phyloP scores from a whole-genome alignment of 768 basidiomycete genomes.

The Trametopsis cervina region DNA sequence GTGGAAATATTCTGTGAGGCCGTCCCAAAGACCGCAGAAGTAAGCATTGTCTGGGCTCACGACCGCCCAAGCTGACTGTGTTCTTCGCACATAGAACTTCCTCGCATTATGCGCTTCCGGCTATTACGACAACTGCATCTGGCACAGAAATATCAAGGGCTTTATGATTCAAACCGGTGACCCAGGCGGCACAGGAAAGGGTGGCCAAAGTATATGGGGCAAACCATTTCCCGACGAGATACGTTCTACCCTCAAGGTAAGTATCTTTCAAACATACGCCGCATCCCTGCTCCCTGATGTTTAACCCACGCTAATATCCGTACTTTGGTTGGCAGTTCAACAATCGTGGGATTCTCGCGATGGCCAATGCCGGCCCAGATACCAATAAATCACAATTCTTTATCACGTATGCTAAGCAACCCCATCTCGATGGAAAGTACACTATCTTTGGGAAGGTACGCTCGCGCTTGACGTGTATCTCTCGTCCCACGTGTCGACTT shows the following conservation, averaged over 20 bases:
- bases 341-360: slow-evolving; percentile 87
- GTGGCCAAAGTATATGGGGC: slow-evolving; percentile 96
- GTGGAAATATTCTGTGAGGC: slow-evolving; percentile 97
- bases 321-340: slow-evolving; percentile 66
- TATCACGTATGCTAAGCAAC: slow-evolving; percentile 85
- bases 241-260: slow-evolving; percentile 87
- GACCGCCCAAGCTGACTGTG: not conserved
- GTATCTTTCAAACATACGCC: slow-evolving; percentile 11
- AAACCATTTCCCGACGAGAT: slow-evolving; percentile 89
- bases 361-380: slow-evolving; percentile 96
- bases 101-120: slow-evolving; percentile 88
- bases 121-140: slow-evolving; percentile 78
- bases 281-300: not conserved
- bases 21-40: slow-evolving; percentile 92
- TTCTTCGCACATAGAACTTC: slow-evolving; percentile 71
- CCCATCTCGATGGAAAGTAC: slow-evolving; percentile 91
- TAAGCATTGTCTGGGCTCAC: slow-evolving; percentile 24
- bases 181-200: slow-evolving; percentile 86
- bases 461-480: not conserved
- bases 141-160: slow-evolving; percentile 91
- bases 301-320: not conserved
- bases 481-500: too few species aligned
- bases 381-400: slow-evolving; percentile 92
- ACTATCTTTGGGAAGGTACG: slow-evolving; percentile 80
- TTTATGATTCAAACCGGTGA: slow-evolving; percentile 97